These are phyloP conservation scores for Leptographium wingfieldii DNA, from an alignment of 2,329 filamentous ascomycete genomes.

Conservation along the genomic window DNA sequence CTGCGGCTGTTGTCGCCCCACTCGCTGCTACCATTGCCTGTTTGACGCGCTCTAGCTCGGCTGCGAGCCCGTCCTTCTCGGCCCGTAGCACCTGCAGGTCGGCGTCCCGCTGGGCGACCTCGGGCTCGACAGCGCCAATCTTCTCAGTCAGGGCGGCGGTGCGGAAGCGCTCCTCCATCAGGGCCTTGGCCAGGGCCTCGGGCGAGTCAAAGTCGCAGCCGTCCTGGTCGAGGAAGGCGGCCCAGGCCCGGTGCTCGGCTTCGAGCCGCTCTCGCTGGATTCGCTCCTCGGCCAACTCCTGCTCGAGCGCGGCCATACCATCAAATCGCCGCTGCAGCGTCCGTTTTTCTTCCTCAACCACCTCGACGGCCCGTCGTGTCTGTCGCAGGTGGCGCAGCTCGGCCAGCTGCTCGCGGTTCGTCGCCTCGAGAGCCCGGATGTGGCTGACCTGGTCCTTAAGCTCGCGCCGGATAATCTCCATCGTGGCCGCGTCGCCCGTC, in stretches of 20 bases:
- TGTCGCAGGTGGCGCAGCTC: conserved; percentile 77
- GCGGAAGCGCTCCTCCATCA: conserved; percentile 71
- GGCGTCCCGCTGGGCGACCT: conserved; percentile 64
- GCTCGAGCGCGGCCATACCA: conserved; percentile 58
- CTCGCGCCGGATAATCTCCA: conserved; percentile 76
- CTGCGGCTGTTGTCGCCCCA: neutral
- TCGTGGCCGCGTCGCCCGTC: conserved; percentile 73
- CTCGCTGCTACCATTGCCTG: conserved; percentile 16
- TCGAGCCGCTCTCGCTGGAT: conserved; percentile 78
- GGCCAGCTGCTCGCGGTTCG: conserved; percentile 63
- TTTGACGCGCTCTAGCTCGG: conserved; percentile 61
- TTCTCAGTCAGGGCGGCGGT: conserved; percentile 69
- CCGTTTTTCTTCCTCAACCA: conserved; percentile 92
- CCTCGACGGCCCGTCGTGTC: conserved; percentile 72
- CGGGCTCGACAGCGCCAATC: conserved; percentile 65
- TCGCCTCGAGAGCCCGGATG: conserved; percentile 69
- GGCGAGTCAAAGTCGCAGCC: conserved; percentile 73
- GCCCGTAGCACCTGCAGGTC: conserved; percentile 59
- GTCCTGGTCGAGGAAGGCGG: conserved; percentile 66
- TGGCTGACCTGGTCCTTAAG: conserved; percentile 86
- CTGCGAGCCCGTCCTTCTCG: conserved; percentile 51
- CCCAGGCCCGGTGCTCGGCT: conserved; percentile 79
- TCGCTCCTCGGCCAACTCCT: conserved; percentile 65
- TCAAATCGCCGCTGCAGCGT: conserved; percentile 66
- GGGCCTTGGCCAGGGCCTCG: conserved; percentile 71